Percentiles rank a stretch among this genome's conserved stretches.
phyloP scores from a whole-genome alignment of 2,329 filamentous ascomycete genomes.

The Laburnicola sp. region DNA sequence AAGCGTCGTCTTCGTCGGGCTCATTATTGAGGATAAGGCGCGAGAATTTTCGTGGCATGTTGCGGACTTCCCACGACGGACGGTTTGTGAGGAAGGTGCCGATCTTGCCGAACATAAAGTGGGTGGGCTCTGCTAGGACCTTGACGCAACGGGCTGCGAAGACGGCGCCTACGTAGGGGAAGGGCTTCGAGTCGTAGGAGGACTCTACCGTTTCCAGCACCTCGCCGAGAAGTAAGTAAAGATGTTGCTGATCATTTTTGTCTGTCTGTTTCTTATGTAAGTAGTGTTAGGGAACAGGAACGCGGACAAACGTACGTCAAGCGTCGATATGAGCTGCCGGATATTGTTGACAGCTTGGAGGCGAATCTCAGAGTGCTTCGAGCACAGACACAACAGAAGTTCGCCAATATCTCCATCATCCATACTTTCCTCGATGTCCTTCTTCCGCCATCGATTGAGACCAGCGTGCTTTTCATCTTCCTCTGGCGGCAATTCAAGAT shows the following conservation, averaged over 20 bases:
- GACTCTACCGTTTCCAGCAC: slow-evolving; percentile 68
- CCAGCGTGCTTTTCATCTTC: slow-evolving; percentile 52
- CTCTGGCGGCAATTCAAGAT: slow-evolving; percentile 43
- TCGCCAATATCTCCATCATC: slow-evolving; percentile 74
- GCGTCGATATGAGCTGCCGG: slow-evolving; percentile 61
- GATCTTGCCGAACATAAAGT: slow-evolving; percentile 82
- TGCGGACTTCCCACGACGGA: slow-evolving; percentile 69
- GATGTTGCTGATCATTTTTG: slow-evolving; percentile 72
- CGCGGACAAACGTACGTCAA: slow-evolving; percentile 46
- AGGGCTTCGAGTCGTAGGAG: slow-evolving; percentile 39
- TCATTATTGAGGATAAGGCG: slow-evolving; percentile 74
- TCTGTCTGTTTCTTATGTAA: slow-evolving; percentile 58
- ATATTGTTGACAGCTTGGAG: slow-evolving; percentile 74
- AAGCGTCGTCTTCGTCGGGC: slow-evolving; percentile 73
- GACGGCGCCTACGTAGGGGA: slow-evolving; percentile 74
- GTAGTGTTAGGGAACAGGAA: not conserved
- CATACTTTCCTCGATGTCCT: slow-evolving; percentile 75
- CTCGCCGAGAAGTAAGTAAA: slow-evolving; percentile 80
- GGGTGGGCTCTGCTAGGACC: slow-evolving; percentile 74
- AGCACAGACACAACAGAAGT: slow-evolving; percentile 75
- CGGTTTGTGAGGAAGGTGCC: slow-evolving; percentile 80
- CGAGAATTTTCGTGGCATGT: slow-evolving; percentile 62
- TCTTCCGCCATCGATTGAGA: slow-evolving; percentile 68
- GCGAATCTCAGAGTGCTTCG: slow-evolving; percentile 72
- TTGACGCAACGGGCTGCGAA: slow-evolving; percentile 72